A percentile compares a stretch with the other conserved stretches of the same genome.
These are phyloP conservation scores for Lodderomyces theae DNA, from an alignment of 1,139 yeast genomes.

Conservation along the genomic window DNA sequence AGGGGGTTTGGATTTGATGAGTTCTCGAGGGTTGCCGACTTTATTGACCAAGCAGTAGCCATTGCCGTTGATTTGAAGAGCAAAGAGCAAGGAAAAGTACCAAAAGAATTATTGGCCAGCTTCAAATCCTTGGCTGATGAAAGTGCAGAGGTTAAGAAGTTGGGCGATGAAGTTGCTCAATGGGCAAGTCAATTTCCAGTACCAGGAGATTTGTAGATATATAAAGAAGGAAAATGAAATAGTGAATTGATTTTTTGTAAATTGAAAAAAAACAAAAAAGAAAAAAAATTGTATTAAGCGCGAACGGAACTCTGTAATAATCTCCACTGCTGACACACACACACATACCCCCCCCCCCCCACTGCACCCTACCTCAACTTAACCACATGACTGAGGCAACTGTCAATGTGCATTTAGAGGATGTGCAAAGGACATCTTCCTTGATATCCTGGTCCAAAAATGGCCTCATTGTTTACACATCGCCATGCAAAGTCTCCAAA, in stretches of 20 bases:
- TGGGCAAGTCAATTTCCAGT: conserved; percentile 75
- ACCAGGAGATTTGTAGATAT: conserved; percentile 57
- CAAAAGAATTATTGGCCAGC: conserved; percentile 61
- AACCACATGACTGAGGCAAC: not conserved
- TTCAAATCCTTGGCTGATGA: conserved; percentile 66
- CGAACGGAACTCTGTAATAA: not conserved
- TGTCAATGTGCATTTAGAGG: conserved; percentile 6
- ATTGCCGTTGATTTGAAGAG: conserved; percentile 58
- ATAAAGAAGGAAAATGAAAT: not conserved
- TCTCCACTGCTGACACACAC: too few species aligned
- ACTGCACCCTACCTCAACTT: too few species aligned
- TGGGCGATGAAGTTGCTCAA: conserved; percentile 58
- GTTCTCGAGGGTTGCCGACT: conserved; percentile 73
- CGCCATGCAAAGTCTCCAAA: conserved; percentile 18
- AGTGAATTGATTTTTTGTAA: not conserved
- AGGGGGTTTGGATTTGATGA: conserved; percentile 85
- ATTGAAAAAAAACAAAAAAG: not conserved
- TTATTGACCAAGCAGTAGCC: conserved; percentile 75
- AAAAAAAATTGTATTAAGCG: not conserved
- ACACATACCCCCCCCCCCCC: not conserved
- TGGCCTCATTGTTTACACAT: conserved; percentile 68
- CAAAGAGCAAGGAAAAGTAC: conserved; percentile 56
- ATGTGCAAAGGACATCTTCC: conserved; percentile 11
- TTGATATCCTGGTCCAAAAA: conserved; percentile 69
- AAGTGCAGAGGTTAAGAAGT: conserved; percentile 53